Percentiles rank a stretch among this genome's conserved stretches.
These are phyloP conservation scores for Populus hybrid DNA, from an alignment of 441 rosid genomes.

Conservation along the genomic window DNA sequence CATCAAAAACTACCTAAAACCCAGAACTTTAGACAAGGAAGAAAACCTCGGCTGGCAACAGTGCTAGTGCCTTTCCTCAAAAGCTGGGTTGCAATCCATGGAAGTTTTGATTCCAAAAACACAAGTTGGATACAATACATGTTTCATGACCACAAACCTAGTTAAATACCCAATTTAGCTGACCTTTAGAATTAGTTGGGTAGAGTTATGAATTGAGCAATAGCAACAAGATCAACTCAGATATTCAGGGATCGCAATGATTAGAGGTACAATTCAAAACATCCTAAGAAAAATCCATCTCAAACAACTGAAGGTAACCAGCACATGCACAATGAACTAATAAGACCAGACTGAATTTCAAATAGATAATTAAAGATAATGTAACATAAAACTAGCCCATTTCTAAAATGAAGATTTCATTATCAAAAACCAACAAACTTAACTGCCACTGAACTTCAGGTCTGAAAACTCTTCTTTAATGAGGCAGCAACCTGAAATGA, in stretches of 20 bases:
- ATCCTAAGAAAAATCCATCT: conserved; percentile 16
- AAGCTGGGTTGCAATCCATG: background rate
- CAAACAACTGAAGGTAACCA: conserved; percentile 10
- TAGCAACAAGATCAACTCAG: background rate
- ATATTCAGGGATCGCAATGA: conserved; percentile 3
- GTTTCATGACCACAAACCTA: background rate
- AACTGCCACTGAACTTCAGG: conserved; percentile 55
- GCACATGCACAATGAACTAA: conserved; percentile 25
- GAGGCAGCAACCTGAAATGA: conserved; percentile 50
- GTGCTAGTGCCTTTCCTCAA: background rate
- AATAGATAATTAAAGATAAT: conserved; percentile 3
- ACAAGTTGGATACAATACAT: background rate
- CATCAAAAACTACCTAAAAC: background rate
- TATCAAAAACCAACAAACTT: conserved; percentile 48
- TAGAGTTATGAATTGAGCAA: background rate
- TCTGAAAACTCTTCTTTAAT: conserved; percentile 48
- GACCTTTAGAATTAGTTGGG: background rate
- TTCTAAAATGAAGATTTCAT: conserved; percentile 25
- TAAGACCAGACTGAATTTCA: conserved; percentile 15
- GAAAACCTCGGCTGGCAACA: background rate
- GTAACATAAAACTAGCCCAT: conserved; percentile 26
- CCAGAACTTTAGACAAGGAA: background rate
- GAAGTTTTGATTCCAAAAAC: background rate
- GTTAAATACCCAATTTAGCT: background rate
- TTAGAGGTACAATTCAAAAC: conserved; percentile 3